A percentile compares a stretch with the other conserved stretches of the same genome.
These are phyloP conservation scores for Zymoseptoria pseudotritici DNA, from an alignment of 2,329 filamentous ascomycete genomes.

Conservation along the genomic window DNA sequence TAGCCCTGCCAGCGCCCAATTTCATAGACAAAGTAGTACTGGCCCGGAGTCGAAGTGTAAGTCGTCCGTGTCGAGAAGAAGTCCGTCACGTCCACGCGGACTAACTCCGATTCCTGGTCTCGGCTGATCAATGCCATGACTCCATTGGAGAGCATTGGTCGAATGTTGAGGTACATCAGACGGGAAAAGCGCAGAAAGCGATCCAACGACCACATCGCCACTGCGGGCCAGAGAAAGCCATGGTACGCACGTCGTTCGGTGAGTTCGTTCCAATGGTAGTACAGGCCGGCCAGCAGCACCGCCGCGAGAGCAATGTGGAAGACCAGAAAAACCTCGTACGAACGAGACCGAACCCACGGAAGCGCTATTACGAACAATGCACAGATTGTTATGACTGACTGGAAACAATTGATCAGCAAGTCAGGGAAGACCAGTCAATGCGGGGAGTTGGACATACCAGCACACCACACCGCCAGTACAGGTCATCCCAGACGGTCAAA, in stretches of 20 bases:
- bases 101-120: constrained; percentile 36
- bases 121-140: constrained; percentile 36
- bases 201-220: constrained; percentile 45
- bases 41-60: constrained; percentile 35
- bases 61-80: constrained; percentile 25
- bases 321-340: constrained; percentile 48
- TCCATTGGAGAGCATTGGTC: constrained; percentile 18
- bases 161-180: constrained; percentile 38
- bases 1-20: constrained; percentile 38
- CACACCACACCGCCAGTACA: constrained; percentile 41
- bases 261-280: constrained; percentile 49
- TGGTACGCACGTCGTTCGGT: constrained; percentile 38
- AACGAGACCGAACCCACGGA: constrained; percentile 43
- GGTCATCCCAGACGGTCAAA: constrained; percentile 28
- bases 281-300: constrained; percentile 44
- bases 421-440: neutral
- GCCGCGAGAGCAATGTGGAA: constrained; percentile 48
- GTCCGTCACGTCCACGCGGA: constrained; percentile 39
- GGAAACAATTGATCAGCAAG: neutral
- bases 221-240: constrained; percentile 43
- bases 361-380: constrained; percentile 41
- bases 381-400: constrained; percentile 37
- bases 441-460: neutral
- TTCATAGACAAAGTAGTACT: constrained; percentile 46
- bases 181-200: constrained; percentile 40